A percentile compares a stretch with the other conserved stretches of the same genome.
Evolutionary conservation across 371 early-diverging fungal species (phyloP).

Genomic region (Syncephalis plumigaleata): DNA sequence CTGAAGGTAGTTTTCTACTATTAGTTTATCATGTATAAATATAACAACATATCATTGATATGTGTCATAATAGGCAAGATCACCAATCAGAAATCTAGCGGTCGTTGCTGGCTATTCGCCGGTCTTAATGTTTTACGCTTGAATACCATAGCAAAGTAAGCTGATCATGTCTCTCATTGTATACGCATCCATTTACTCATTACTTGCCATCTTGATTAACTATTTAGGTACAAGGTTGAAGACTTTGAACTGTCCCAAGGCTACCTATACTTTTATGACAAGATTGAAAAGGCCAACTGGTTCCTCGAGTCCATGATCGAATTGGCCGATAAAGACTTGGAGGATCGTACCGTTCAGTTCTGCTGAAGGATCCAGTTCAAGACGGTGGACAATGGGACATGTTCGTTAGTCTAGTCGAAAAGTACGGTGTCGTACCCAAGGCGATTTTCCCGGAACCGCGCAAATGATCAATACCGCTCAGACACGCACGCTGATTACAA

Average conservation of each 20-base stretch:
- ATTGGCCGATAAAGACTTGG: slow-evolving; percentile 35
- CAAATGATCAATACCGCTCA: slow-evolving; percentile 38
- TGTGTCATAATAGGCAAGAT: slow-evolving; percentile 16
- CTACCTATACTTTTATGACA: slow-evolving; percentile 67
- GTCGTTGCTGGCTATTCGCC: slow-evolving; percentile 78
- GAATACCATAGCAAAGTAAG: slow-evolving; percentile 27
- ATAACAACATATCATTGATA: no score
- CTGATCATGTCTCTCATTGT: slow-evolving; percentile 3
- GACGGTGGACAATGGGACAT: slow-evolving; percentile 72
- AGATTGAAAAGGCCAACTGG: slow-evolving; percentile 68
- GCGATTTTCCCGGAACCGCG: slow-evolving; percentile 47
- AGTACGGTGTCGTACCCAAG: slow-evolving; percentile 66
- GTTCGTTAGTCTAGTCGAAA: slow-evolving; percentile 50
- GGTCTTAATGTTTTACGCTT: slow-evolving; percentile 40
- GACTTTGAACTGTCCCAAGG: slow-evolving; percentile 65
- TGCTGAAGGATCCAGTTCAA: slow-evolving; percentile 40
- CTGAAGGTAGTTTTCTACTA: slow-evolving; percentile 27
- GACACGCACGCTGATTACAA: slow-evolving; percentile 38
- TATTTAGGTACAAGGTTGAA: slow-evolving; percentile 42
- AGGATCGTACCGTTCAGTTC: slow-evolving; percentile 56
- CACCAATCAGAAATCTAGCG: slow-evolving; percentile 63
- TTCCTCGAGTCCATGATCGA: slow-evolving; percentile 63
- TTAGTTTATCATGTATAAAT: no score
- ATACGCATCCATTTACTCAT: neutral
- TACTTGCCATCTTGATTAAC: slow-evolving; percentile 14